These are phyloP conservation scores for Suhomyces anneliseae DNA, from an alignment of 1,139 yeast genomes.

Conservation along the genomic window DNA sequence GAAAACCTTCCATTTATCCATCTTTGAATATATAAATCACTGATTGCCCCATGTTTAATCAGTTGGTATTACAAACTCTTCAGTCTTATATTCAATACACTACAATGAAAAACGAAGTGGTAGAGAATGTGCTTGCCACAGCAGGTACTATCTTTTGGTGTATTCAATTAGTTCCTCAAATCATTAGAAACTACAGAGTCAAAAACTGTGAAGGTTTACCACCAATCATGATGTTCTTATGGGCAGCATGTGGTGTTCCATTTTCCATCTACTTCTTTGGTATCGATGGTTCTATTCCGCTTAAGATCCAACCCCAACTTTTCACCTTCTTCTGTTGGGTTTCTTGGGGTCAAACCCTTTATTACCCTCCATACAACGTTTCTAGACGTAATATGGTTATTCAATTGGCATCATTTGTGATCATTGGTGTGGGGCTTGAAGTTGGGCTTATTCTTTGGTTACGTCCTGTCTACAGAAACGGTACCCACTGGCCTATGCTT, in stretches of 20 bases:
- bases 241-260: constrained; percentile 84
- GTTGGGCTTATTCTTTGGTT: constrained; percentile 73
- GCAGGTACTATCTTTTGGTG: constrained; percentile 92
- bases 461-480: constrained; percentile 60
- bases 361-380: constrained; percentile 71
- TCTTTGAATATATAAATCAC: neutral
- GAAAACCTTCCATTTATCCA: neutral
- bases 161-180: constrained; percentile 83
- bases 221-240: constrained; percentile 76
- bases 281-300: constrained; percentile 69
- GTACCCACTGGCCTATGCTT: constrained; percentile 72
- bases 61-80: neutral
- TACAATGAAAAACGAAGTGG: constrained; percentile 28
- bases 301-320: constrained; percentile 83
- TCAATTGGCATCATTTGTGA: constrained; percentile 37
- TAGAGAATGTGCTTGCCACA: constrained; percentile 82
- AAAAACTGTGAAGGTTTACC: constrained; percentile 87
- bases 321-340: constrained; percentile 71
- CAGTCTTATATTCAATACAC: neutral
- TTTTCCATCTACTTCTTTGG: constrained; percentile 79
- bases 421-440: constrained; percentile 59
- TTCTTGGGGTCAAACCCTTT: constrained; percentile 71
- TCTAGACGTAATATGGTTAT: constrained; percentile 36
- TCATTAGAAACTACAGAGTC: constrained; percentile 65
- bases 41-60: neutral